Evolutionary conservation across 2,329 filamentous ascomycete species (phyloP).

Genomic region (Diplodia mutila): DNA sequence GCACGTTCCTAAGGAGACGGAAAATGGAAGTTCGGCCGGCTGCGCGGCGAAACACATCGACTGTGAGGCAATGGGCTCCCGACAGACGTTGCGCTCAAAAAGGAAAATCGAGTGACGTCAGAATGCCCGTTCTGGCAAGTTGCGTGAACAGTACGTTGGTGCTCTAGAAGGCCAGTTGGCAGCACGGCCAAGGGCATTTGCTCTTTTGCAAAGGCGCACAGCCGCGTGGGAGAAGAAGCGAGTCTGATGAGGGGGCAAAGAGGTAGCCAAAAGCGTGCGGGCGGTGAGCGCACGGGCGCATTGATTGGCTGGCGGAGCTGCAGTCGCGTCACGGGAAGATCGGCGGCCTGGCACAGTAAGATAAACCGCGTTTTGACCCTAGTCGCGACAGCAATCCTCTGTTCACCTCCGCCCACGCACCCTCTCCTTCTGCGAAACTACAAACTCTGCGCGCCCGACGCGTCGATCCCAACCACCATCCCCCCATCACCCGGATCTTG

Average conservation of each 20-base stretch:
- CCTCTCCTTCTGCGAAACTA: constrained; percentile 19
- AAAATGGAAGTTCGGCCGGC: no score
- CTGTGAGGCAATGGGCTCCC: neutral
- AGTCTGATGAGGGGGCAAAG: constrained; percentile 15
- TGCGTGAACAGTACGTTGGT: neutral
- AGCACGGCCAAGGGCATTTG: neutral
- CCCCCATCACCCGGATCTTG: neutral
- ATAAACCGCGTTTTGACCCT: constrained; percentile 15
- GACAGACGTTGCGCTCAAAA: neutral
- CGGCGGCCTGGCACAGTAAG: constrained; percentile 19
- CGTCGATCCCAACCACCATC: constrained; percentile 25
- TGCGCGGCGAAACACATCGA: neutral
- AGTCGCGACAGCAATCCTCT: constrained; percentile 23
- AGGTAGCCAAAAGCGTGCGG: constrained; percentile 10
- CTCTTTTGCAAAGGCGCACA: neutral
- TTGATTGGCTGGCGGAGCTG: neutral
- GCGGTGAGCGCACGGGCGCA: neutral
- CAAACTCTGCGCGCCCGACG: constrained; percentile 25
- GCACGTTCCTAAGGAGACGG: neutral
- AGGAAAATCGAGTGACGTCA: constrained; percentile 19
- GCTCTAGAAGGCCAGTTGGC: neutral
- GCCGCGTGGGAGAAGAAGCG: constrained; percentile 14
- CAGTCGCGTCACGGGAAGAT: constrained; percentile 23
- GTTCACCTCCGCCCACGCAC: constrained; percentile 18
- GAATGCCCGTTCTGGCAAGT: constrained; percentile 5